Conservation (phyloP, 2,329 filamentous ascomycete genomes). For the Didymella segeticola region DNA sequence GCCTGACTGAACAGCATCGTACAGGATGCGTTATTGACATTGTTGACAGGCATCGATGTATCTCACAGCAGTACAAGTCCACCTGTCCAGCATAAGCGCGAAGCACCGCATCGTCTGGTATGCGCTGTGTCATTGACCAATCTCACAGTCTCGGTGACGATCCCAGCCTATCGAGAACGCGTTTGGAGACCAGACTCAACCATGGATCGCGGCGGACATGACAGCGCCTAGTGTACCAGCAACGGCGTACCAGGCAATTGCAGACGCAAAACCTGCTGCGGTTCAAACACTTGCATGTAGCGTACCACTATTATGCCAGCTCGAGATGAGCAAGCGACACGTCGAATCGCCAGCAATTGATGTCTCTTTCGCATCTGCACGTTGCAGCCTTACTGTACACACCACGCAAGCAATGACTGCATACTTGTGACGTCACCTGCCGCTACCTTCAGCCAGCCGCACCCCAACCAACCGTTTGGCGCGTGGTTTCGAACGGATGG, state of each 20-base stretch:
- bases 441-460: constrained; percentile 2
- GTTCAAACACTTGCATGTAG: constrained; percentile 4
- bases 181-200: background rate
- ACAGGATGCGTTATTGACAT: constrained; percentile 10
- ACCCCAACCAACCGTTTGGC: constrained; percentile 3
- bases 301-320: constrained; percentile 3
- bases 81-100: background rate
- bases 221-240: constrained; percentile 12
- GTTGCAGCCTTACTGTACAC: background rate
- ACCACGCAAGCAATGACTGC: constrained; percentile 7
- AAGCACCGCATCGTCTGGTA: constrained; percentile 9
- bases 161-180: background rate
- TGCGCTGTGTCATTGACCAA: constrained; percentile 10
- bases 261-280: constrained; percentile 6
- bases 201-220: constrained; percentile 3
- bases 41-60: constrained; percentile 4
- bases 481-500: background rate
- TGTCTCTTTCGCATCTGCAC: background rate
- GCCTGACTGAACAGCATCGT: background rate
- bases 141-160: background rate
- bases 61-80: constrained; percentile 4
- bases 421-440: constrained; percentile 17
- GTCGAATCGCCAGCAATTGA: background rate
- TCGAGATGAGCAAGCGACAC: background rate
- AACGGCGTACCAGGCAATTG: constrained; percentile 6